Evolutionary conservation across 768 basidiomycete genomes (phyloP).

Genomic region (Mycena latifolia): DNA sequence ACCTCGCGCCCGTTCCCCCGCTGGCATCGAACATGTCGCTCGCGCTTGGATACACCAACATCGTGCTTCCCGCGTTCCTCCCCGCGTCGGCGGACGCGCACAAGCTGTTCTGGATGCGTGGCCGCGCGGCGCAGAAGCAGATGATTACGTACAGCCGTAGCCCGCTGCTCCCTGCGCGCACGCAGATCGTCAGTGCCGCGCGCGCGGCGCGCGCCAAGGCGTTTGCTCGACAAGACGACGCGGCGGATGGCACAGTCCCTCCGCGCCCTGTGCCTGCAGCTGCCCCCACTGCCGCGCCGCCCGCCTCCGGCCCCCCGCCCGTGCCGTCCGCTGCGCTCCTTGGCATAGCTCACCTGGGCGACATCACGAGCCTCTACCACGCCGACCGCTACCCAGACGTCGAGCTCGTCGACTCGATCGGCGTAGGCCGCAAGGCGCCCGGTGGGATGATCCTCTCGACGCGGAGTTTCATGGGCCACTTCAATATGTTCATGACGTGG

Average conservation of each 20-base stretch:
- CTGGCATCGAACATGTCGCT: constrained; percentile 34
- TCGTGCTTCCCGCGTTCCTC: constrained; percentile 37
- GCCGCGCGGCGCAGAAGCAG: constrained; percentile 32
- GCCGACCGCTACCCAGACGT: constrained; percentile 14
- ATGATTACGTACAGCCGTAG: constrained; percentile 27
- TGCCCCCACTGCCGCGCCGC: not conserved
- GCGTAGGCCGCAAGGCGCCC: constrained; percentile 18
- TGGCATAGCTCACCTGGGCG: constrained; percentile 26
- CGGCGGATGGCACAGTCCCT: constrained; percentile 42
- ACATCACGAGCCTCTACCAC: constrained; percentile 11
- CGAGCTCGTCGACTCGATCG: constrained; percentile 20
- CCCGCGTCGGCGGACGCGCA: constrained; percentile 12
- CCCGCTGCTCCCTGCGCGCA: constrained; percentile 31
- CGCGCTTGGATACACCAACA: constrained; percentile 38
- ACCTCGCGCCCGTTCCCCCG: constrained; percentile 26
- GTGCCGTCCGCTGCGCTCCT: constrained; percentile 24
- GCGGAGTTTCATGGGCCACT: not conserved
- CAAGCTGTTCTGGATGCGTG: constrained; percentile 36
- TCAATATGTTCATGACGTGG: constrained; percentile 15
- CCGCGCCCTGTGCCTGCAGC: not conserved
- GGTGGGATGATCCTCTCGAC: constrained; percentile 21
- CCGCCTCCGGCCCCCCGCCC: not conserved
- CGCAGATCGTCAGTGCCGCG: constrained; percentile 18
- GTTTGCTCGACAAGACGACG: constrained; percentile 68
- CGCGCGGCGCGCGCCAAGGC: constrained; percentile 33